Percentiles rank a stretch among this genome's conserved stretches.
These are phyloP conservation scores for Abelmoschus esculentus DNA, from an alignment of 345 rosid genomes.

Conservation along the genomic window DNA sequence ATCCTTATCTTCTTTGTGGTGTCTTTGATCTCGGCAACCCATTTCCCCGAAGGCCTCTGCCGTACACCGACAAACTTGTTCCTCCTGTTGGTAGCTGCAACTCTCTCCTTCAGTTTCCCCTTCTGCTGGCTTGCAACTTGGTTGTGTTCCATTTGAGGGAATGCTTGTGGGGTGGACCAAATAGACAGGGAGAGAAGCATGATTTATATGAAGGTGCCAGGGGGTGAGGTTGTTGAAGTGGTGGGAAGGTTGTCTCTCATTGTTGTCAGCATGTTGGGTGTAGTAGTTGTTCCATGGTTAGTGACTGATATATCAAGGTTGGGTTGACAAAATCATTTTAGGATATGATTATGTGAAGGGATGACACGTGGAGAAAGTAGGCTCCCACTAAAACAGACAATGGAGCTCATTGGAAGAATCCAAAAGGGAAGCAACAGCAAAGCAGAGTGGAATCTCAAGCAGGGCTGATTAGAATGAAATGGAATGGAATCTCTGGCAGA, in stretches of 20 bases:
- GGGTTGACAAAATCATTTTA: not conserved
- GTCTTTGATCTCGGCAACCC: slow-evolving; percentile 96
- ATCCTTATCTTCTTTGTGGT: slow-evolving; percentile 76
- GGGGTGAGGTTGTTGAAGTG: not conserved
- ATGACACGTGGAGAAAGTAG: not conserved
- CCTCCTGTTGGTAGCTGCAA: slow-evolving; percentile 15
- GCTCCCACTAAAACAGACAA: not conserved
- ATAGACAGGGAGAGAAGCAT: not conserved
- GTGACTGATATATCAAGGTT: not conserved
- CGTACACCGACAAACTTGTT: slow-evolving; percentile 76
- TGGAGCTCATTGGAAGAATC: not conserved
- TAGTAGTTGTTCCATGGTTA: not conserved
- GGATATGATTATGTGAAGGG: not conserved
- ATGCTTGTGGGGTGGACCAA: not conserved
- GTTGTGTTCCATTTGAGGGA: not conserved
- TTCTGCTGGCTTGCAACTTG: not conserved
- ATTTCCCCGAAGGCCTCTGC: slow-evolving; percentile 84
- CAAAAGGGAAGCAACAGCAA: not conserved
- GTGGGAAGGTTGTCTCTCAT: not conserved
- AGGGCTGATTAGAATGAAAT: not conserved
- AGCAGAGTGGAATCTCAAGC: not conserved
- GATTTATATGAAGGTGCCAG: not conserved
- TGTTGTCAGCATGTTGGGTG: not conserved
- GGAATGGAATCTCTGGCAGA: too few species aligned
- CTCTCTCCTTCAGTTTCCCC: slow-evolving; percentile 6